Evolutionary conservation across 1,139 yeast species (phyloP).

Genomic region (Ogataea hybrid): DNA sequence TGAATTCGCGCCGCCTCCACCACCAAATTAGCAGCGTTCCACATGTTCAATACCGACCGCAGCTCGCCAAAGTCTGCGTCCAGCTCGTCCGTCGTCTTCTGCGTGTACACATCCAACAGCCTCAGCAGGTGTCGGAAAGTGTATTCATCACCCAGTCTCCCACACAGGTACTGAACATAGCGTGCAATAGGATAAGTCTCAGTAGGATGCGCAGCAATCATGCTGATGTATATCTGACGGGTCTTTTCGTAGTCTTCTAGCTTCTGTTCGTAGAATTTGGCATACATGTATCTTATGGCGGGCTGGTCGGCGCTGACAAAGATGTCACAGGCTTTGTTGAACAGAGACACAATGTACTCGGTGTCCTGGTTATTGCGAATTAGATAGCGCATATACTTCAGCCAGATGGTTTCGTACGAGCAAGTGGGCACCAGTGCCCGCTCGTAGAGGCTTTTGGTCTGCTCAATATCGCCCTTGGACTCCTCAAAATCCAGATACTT

Average conservation of each 20-base stretch:
- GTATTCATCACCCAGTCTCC: slow-evolving; percentile 6
- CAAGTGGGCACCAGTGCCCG: slow-evolving; percentile 62
- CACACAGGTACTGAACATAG: slow-evolving; percentile 19
- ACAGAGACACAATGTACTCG: slow-evolving; percentile 34
- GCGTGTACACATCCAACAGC: slow-evolving; percentile 14
- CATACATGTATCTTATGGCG: slow-evolving; percentile 42
- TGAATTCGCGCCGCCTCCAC: slow-evolving; percentile 38
- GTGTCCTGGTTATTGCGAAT: slow-evolving; percentile 26
- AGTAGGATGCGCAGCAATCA: slow-evolving; percentile 16
- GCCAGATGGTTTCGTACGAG: slow-evolving; percentile 52
- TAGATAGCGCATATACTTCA: slow-evolving; percentile 49
- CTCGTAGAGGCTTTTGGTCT: slow-evolving; percentile 47
- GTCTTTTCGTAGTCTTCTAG: slow-evolving; percentile 21
- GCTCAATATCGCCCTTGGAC: slow-evolving; percentile 23
- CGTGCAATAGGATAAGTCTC: slow-evolving; percentile 22
- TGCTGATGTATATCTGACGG: slow-evolving; percentile 17
- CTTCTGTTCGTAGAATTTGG: slow-evolving; percentile 32
- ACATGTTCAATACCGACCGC: slow-evolving; percentile 31
- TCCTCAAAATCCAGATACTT: slow-evolving; percentile 49
- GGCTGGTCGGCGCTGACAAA: slow-evolving; percentile 45
- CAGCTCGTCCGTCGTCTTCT: slow-evolving; percentile 11
- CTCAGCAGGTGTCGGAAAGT: slow-evolving; percentile 15
- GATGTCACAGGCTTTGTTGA: slow-evolving; percentile 42
- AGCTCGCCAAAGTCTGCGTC: slow-evolving; percentile 26
- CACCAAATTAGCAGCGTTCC: slow-evolving; percentile 35